Conservation (phyloP, 108 stramenopile species). For the Hondaea fermentalgiana region DNA sequence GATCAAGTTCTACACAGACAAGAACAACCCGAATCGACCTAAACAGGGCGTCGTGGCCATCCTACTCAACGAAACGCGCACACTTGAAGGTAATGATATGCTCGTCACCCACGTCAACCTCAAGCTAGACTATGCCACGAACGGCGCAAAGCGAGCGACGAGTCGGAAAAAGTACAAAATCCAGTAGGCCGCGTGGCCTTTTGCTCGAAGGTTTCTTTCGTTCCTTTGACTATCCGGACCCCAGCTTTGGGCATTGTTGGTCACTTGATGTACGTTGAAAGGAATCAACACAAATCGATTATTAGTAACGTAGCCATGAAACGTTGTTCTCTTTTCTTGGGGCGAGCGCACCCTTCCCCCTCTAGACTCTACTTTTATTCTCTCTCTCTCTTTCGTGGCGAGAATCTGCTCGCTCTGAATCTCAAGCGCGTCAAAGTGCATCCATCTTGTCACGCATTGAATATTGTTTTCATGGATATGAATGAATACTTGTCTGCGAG, state of each 20-base stretch:
- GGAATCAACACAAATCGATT: too few relatives aligned
- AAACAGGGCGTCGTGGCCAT: background rate
- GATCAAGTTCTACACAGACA: background rate
- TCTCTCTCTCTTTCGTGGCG: too few relatives aligned
- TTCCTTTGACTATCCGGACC: background rate
- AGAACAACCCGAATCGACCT: background rate
- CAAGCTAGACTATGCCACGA: background rate
- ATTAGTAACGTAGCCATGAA: too few relatives aligned
- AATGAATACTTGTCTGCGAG: too few relatives aligned
- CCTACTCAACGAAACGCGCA: background rate
- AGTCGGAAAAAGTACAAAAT: background rate
- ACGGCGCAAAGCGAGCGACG: background rate
- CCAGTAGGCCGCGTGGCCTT: background rate
- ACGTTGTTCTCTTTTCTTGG: too few relatives aligned
- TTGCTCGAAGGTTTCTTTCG: background rate
- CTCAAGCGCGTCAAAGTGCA: too few relatives aligned
- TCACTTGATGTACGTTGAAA: too few relatives aligned
- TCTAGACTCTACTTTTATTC: too few relatives aligned
- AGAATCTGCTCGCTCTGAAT: too few relatives aligned
- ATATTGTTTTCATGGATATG: too few relatives aligned
- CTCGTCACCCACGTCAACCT: background rate
- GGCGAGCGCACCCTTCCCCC: too few relatives aligned
- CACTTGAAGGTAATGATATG: background rate
- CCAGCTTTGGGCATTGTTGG: background rate
- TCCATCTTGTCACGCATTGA: too few relatives aligned